Evolutionary conservation across 352 stramenopile species (phyloP).

Genomic region (Blastocystis sp.): DNA sequence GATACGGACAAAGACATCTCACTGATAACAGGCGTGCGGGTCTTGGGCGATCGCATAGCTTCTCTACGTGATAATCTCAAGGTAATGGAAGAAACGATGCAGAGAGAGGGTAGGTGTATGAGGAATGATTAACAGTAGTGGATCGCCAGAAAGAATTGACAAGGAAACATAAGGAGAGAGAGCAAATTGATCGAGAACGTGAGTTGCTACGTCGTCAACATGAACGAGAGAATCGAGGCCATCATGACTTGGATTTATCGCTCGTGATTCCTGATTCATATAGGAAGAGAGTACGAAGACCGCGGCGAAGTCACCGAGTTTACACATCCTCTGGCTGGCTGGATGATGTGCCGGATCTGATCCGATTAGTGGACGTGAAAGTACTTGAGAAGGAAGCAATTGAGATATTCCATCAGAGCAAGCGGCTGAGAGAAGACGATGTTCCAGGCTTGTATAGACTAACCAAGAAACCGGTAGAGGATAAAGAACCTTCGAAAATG

Average conservation of each 20-base stretch:
- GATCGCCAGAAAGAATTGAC: not conserved
- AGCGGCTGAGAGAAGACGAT: not conserved
- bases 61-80: not conserved
- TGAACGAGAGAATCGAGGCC: not conserved
- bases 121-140: not conserved
- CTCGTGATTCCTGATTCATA: not conserved
- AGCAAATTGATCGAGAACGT: not conserved
- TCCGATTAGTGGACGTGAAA: not conserved
- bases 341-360: not conserved
- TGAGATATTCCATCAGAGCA: not conserved
- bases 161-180: not conserved
- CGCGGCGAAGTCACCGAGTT: too few species aligned
- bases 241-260: not conserved
- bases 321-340: not conserved
- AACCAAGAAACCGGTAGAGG: not conserved
- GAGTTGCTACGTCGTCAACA: not conserved
- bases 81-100: not conserved
- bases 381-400: not conserved
- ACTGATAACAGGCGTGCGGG: conserved; percentile 28
- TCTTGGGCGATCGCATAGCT: not conserved
- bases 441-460: not conserved
- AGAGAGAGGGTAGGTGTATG: not conserved
- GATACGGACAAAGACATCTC: not conserved
- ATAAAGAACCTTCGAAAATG: too few species aligned
- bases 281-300: not conserved